Percentiles rank a stretch among this genome's conserved stretches.
phyloP scores from a whole-genome alignment of 176 grass and related monocot genomes.

The Tuctoria greenei region DNA sequence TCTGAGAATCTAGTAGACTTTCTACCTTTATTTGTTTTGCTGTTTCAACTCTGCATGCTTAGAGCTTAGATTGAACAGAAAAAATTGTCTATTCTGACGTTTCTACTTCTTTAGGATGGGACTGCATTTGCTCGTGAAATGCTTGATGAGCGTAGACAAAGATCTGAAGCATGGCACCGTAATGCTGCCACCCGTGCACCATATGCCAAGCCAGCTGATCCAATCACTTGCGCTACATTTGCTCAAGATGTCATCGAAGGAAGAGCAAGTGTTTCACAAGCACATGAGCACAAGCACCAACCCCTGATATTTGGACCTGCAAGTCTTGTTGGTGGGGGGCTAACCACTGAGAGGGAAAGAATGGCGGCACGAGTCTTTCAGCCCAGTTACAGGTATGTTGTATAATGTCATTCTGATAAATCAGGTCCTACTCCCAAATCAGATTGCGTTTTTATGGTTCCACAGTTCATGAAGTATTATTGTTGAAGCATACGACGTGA shows the following conservation, averaged over 20 bases:
- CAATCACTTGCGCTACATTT: constrained; percentile 95
- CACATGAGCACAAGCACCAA: constrained; percentile 88
- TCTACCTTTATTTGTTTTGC: not conserved
- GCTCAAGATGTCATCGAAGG: constrained; percentile 97
- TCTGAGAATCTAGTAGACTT: not conserved
- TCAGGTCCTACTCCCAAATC: not conserved
- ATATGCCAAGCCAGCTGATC: constrained; percentile 77
- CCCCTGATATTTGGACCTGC: constrained; percentile 94
- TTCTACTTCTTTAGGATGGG: constrained; percentile 40
- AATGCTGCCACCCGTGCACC: constrained; percentile 58
- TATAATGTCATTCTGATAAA: not conserved
- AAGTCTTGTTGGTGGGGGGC: constrained; percentile 63
- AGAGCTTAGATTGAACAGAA: not conserved
- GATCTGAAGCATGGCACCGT: constrained; percentile 76
- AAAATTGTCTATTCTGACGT: not conserved
- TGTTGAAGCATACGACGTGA: not conserved
- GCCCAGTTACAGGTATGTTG: constrained; percentile 76
- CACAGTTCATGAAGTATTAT: constrained; percentile 5
- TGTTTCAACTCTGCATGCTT: not conserved
- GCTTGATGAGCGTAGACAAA: constrained; percentile 69
- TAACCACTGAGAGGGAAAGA: constrained; percentile 78
- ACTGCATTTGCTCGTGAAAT: constrained; percentile 82
- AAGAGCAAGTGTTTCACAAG: constrained; percentile 79
- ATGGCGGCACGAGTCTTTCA: constrained; percentile 91
- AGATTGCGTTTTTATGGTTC: not conserved